Evolutionary conservation across 1,139 yeast genomes (phyloP).

Genomic region (Kurtzmaniella natalensis): DNA sequence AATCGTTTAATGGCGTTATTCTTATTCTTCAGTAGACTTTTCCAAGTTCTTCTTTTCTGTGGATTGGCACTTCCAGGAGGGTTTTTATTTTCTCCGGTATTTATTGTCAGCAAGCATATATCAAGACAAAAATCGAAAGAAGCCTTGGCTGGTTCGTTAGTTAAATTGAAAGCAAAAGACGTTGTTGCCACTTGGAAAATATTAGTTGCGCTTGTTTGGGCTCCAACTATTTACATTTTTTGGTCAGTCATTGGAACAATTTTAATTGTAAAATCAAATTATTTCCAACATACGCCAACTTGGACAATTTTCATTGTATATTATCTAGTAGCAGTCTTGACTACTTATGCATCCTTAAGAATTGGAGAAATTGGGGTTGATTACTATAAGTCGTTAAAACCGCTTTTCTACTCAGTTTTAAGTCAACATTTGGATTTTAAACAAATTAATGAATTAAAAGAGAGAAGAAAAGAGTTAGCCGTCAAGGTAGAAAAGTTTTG

Average conservation of each 20-base stretch:
- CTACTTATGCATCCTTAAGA: slow-evolving; percentile 40
- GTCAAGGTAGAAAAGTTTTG: slow-evolving; percentile 62
- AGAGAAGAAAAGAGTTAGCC: slow-evolving; percentile 51
- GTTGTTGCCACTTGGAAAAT: slow-evolving; percentile 47
- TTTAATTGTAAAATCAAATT: slow-evolving; percentile 19
- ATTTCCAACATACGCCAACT: slow-evolving; percentile 10
- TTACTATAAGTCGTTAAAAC: slow-evolving; percentile 36
- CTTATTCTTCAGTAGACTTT: slow-evolving; percentile 24
- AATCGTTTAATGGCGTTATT: slow-evolving; percentile 23
- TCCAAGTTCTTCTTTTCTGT: slow-evolving; percentile 30
- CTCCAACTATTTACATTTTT: slow-evolving; percentile 39
- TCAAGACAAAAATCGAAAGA: slow-evolving; percentile 35
- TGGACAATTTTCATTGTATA: slow-evolving; percentile 25
- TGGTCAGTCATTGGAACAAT: slow-evolving; percentile 37
- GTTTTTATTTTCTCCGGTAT: slow-evolving; percentile 43
- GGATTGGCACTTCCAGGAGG: slow-evolving; percentile 40
- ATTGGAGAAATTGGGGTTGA: slow-evolving; percentile 42
- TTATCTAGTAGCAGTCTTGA: slow-evolving; percentile 37
- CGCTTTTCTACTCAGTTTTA: slow-evolving; percentile 31
- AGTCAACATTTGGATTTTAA: slow-evolving; percentile 37
- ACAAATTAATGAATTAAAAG: slow-evolving; percentile 50
- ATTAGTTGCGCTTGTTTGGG: slow-evolving; percentile 40
- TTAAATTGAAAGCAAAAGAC: slow-evolving; percentile 43
- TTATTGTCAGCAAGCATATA: slow-evolving; percentile 32
- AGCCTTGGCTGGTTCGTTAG: slow-evolving; percentile 40